phyloP scores from a whole-genome alignment of 2,329 filamentous ascomycete species.

The Gnomoniopsis sp. region DNA sequence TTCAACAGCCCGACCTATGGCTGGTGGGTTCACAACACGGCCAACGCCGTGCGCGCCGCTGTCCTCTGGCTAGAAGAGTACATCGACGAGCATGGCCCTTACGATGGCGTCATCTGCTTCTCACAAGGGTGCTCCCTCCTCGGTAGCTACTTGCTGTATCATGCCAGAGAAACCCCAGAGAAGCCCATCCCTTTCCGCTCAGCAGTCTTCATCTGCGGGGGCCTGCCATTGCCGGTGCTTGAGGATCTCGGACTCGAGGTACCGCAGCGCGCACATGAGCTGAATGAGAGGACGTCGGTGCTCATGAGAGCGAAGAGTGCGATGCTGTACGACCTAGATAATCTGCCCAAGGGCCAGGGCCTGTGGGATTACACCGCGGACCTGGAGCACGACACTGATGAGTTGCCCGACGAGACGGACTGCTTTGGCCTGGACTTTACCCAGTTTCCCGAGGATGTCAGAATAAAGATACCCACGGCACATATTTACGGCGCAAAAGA shows the following conservation, averaged over 20 bases:
- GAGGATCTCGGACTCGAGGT: conserved; percentile 33
- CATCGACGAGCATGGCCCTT: conserved; percentile 30
- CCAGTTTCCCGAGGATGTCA: conserved; percentile 27
- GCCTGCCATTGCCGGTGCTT: conserved; percentile 31
- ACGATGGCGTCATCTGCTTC: conserved; percentile 34
- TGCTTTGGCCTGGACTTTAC: conserved; percentile 34
- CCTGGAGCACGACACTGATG: conserved; percentile 28
- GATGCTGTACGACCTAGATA: conserved; percentile 23
- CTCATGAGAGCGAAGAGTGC: conserved; percentile 26
- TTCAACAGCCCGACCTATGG: conserved; percentile 27
- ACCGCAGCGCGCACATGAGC: conserved; percentile 27
- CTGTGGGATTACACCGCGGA: conserved; percentile 32
- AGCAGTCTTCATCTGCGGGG: conserved; percentile 38
- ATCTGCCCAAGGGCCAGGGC: conserved; percentile 24
- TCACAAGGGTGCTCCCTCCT: conserved; percentile 37
- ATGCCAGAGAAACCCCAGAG: conserved; percentile 29
- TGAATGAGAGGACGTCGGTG: conserved; percentile 25
- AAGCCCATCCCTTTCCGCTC: conserved; percentile 32
- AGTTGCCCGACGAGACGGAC: conserved; percentile 26
- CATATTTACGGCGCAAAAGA: conserved; percentile 35
- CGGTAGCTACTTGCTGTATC: conserved; percentile 37
- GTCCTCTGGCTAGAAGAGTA: conserved; percentile 33
- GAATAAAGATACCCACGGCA: conserved; percentile 32
- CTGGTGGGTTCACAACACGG: conserved; percentile 28
- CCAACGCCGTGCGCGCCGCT: conserved; percentile 30